Percentiles rank a stretch among this genome's conserved stretches.
phyloP scores from a whole-genome alignment of 192 early-diverging fungal species.

The Spinellus fusiger region DNA sequence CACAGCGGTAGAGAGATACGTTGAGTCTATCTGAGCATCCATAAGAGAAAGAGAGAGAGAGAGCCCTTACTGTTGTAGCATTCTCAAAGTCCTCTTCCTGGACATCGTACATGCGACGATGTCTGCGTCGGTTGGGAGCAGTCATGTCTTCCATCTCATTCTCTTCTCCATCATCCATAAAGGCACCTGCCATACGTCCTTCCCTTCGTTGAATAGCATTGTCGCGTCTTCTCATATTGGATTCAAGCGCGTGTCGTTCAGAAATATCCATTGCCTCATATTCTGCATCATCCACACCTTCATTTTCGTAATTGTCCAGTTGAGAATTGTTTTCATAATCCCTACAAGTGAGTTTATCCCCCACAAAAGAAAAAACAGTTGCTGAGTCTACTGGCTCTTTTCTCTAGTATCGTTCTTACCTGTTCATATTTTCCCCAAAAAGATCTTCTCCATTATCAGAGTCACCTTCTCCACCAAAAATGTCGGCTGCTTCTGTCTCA shows the following conservation, averaged over 20 bases:
- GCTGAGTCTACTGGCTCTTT: neutral
- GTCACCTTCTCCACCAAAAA: conserved; percentile 51
- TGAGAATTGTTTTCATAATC: conserved; percentile 74
- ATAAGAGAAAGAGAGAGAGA: neutral
- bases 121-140: conserved; percentile 41
- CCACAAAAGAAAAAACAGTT: neutral
- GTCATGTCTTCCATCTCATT: conserved; percentile 42
- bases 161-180: conserved; percentile 78
- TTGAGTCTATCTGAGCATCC: neutral
- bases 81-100: conserved; percentile 52
- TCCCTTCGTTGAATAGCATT: conserved; percentile 54
- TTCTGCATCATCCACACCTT: conserved; percentile 77
- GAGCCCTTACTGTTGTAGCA: conserved; percentile 28
- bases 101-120: conserved; percentile 42
- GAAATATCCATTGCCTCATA: conserved; percentile 70
- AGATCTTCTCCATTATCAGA: conserved; percentile 89
- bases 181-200: conserved; percentile 85
- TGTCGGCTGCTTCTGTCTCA: conserved; percentile 43
- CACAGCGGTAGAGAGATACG: conserved; percentile 12
- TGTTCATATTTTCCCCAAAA: conserved; percentile 80
- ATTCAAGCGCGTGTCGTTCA: conserved; percentile 69
- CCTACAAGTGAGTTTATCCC: conserved; percentile 26
- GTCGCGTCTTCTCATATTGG: conserved; percentile 75
- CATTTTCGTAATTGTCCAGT: conserved; percentile 77
- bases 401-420: conserved; percentile 39